phyloP scores from a whole-genome alignment of 768 basidiomycete genomes.

The Xerocomus brunneocitrinus region DNA sequence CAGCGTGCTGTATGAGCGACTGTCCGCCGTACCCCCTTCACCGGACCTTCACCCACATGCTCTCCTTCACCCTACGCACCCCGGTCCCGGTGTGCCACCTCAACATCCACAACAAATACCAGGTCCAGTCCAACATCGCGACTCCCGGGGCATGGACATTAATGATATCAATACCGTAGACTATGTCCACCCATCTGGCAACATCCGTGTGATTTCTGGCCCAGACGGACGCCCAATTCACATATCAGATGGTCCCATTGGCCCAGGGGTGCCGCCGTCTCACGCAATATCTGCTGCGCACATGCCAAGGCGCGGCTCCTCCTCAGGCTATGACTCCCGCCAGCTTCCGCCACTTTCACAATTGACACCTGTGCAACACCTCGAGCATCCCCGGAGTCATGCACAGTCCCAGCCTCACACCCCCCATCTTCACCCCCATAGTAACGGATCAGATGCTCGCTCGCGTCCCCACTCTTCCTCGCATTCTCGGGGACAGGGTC shows the following conservation, averaged over 20 bases:
- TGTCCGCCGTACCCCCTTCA: slow-evolving; percentile 56
- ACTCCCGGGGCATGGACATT: slow-evolving; percentile 40
- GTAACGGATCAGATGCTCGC: slow-evolving; percentile 40
- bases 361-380: slow-evolving; percentile 41
- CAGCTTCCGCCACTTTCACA: slow-evolving; percentile 48
- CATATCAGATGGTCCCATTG: slow-evolving; percentile 46
- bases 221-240: slow-evolving; percentile 49
- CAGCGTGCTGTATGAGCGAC: slow-evolving; percentile 75
- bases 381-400: slow-evolving; percentile 32
- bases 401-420: slow-evolving; percentile 36
- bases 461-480: slow-evolving; percentile 50
- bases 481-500: slow-evolving; percentile 44
- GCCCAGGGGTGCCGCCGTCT: slow-evolving; percentile 36
- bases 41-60: slow-evolving; percentile 45
- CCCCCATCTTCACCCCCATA: slow-evolving; percentile 40
- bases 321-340: slow-evolving; percentile 41
- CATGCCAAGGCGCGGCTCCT: slow-evolving; percentile 41
- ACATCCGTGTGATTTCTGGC: slow-evolving; percentile 41
- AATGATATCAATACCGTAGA: slow-evolving; percentile 49
- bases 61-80: slow-evolving; percentile 29
- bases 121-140: slow-evolving; percentile 26
- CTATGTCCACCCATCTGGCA: slow-evolving; percentile 46
- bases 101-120: slow-evolving; percentile 27
- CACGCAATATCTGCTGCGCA: slow-evolving; percentile 37
- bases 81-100: slow-evolving; percentile 34